phyloP scores from a whole-genome alignment of 2,329 filamentous ascomycete species.

The Monilinia polystroma region DNA sequence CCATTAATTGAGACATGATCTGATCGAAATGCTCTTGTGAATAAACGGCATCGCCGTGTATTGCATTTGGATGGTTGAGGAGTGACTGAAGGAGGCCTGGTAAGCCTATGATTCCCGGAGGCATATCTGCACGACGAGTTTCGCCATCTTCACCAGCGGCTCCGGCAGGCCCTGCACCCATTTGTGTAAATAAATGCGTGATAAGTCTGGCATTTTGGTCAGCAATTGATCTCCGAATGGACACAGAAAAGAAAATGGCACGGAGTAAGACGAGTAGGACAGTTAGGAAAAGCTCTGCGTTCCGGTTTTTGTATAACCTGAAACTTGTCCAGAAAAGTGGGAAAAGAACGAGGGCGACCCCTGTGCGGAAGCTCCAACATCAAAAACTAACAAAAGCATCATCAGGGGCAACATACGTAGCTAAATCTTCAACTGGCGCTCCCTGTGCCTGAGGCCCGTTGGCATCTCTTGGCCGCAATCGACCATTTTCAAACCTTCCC shows the following conservation, averaged over 20 bases:
- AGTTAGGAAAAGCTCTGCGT: background rate
- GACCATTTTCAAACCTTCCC: slow-evolving; percentile 28
- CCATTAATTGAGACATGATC: slow-evolving; percentile 85
- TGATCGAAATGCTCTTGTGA: slow-evolving; percentile 87
- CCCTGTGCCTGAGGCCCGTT: slow-evolving; percentile 49
- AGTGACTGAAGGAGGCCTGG: slow-evolving; percentile 54
- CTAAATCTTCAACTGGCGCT: slow-evolving; percentile 49
- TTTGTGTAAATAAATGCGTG: slow-evolving; percentile 34
- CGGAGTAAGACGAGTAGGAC: slow-evolving; percentile 25
- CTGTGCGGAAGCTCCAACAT: background rate
- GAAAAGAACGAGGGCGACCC: background rate
- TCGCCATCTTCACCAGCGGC: slow-evolving; percentile 28
- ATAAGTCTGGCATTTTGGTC: slow-evolving; percentile 37
- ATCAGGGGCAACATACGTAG: slow-evolving; percentile 45
- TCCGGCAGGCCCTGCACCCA: slow-evolving; percentile 19
- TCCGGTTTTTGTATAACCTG: background rate
- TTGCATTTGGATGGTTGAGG: slow-evolving; percentile 52
- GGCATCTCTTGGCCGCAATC: slow-evolving; percentile 51
- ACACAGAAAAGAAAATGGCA: slow-evolving; percentile 29
- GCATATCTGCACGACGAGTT: slow-evolving; percentile 39
- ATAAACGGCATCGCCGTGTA: slow-evolving; percentile 79
- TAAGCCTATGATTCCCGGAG: slow-evolving; percentile 44
- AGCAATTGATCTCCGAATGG: slow-evolving; percentile 34
- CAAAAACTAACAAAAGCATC: background rate
- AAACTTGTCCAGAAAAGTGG: background rate